phyloP scores from a whole-genome alignment of 306 rosid genomes.

The Quercus berberidifolia region DNA sequence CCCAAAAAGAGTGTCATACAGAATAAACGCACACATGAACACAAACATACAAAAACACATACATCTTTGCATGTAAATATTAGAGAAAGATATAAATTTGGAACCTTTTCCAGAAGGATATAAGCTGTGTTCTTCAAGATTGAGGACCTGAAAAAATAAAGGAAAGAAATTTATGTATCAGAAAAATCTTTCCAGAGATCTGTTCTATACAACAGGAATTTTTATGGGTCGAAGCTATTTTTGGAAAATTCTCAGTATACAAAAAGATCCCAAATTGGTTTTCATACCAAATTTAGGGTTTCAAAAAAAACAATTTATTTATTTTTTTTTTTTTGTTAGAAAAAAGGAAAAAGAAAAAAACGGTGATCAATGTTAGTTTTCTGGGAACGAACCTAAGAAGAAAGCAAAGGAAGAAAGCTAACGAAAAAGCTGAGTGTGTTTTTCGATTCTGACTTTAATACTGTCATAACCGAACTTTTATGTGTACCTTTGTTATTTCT shows the following conservation, averaged over 20 bases:
- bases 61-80: neutral
- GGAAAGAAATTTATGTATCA: conserved; percentile 2
- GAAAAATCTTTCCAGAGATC: conserved; percentile 7
- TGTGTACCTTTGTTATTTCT: neutral
- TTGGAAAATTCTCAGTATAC: neutral
- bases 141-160: conserved; percentile 13
- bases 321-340: too few species aligned
- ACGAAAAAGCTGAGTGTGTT: conserved; percentile 16
- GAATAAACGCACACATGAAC: neutral
- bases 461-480: conserved; percentile 21
- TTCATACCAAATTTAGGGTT: conserved; percentile 3
- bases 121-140: neutral
- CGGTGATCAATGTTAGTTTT: conserved; percentile 12
- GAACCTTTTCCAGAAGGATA: conserved; percentile 21
- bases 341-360: neutral
- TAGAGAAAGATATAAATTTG: neutral
- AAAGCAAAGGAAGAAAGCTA: conserved; percentile 22
- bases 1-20: neutral
- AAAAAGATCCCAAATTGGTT: conserved; percentile 17
- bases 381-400: conserved; percentile 22
- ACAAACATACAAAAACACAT: neutral
- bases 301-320: neutral
- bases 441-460: conserved; percentile 31
- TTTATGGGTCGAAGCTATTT: conserved; percentile 1
- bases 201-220: conserved; percentile 8